Conservation (phyloP, 2,329 filamentous ascomycete species). For the Pseudogymnoascus sp. region DNA sequence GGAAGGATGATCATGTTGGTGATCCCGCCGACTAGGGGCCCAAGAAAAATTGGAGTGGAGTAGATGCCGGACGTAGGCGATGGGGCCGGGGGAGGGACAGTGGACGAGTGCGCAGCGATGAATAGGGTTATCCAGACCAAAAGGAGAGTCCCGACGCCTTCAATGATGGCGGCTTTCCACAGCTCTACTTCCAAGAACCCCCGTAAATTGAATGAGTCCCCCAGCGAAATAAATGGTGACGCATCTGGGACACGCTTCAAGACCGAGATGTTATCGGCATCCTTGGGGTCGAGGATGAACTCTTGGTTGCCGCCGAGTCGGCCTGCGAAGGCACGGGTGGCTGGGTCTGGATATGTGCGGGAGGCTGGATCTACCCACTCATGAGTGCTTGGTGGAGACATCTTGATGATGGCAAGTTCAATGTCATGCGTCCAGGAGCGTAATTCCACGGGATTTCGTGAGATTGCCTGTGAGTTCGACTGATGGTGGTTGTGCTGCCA, state of each 20-base stretch:
- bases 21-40: constrained; percentile 27
- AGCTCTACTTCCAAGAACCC: constrained; percentile 30
- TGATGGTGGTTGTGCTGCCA: too few relatives aligned
- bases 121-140: constrained; percentile 12
- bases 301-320: constrained; percentile 33
- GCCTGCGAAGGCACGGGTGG: constrained; percentile 27
- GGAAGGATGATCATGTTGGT: constrained; percentile 33
- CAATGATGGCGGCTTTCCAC: constrained; percentile 36
- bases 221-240: constrained; percentile 33
- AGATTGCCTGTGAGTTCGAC: too few relatives aligned
- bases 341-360: background rate
- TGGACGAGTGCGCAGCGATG: constrained; percentile 4
- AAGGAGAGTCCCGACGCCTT: constrained; percentile 30
- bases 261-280: constrained; percentile 17
- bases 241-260: constrained; percentile 34
- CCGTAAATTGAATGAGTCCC: constrained; percentile 30
- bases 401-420: too few relatives aligned
- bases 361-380: too few relatives aligned
- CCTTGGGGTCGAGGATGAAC: constrained; percentile 27
- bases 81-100: constrained; percentile 12
- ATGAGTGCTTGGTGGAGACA: too few relatives aligned
- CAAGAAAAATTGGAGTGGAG: constrained; percentile 21
- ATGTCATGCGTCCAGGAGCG: too few relatives aligned
- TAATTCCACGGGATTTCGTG: too few relatives aligned
- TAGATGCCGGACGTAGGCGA: constrained; percentile 10